Conservation (phyloP, 2,329 filamentous ascomycete genomes). For the Talaromyces albobiverticillius region DNA sequence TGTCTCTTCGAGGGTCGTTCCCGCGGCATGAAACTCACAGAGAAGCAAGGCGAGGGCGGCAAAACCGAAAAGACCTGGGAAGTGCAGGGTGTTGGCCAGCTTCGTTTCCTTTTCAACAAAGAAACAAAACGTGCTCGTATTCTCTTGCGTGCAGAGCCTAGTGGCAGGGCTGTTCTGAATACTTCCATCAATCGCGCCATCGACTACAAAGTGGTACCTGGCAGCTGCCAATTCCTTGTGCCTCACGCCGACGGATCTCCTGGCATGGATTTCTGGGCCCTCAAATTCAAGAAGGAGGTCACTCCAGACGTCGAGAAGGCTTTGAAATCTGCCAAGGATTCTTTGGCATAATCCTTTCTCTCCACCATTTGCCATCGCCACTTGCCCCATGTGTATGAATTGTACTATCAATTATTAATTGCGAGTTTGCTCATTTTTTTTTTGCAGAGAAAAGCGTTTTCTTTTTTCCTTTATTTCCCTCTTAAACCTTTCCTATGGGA, state of each 20-base stretch:
- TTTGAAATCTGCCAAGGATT: constrained; percentile 13
- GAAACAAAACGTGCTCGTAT: constrained; percentile 64
- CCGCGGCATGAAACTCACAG: constrained; percentile 63
- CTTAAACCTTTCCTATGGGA: not conserved
- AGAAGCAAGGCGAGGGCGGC: constrained; percentile 23
- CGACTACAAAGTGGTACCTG: constrained; percentile 57
- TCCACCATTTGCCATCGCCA: constrained; percentile 5
- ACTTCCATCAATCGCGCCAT: constrained; percentile 60
- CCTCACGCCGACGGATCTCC: constrained; percentile 58
- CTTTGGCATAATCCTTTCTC: too few species aligned
- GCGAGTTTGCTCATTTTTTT: not conserved
- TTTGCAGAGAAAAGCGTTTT: not conserved
- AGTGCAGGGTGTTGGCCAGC: constrained; percentile 66
- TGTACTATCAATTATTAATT: not conserved
- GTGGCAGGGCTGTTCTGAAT: constrained; percentile 72
- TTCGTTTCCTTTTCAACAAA: constrained; percentile 73
- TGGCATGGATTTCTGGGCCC: constrained; percentile 64
- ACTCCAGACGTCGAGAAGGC: constrained; percentile 35
- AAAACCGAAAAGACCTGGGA: constrained; percentile 50
- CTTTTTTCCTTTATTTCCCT: not conserved
- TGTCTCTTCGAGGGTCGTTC: constrained; percentile 67
- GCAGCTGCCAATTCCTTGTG: constrained; percentile 43
- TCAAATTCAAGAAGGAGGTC: constrained; percentile 64
- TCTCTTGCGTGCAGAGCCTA: constrained; percentile 70
- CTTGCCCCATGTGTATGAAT: not conserved